phyloP scores from a whole-genome alignment of 2,329 filamentous ascomycete species.

The Penicillium sp. region DNA sequence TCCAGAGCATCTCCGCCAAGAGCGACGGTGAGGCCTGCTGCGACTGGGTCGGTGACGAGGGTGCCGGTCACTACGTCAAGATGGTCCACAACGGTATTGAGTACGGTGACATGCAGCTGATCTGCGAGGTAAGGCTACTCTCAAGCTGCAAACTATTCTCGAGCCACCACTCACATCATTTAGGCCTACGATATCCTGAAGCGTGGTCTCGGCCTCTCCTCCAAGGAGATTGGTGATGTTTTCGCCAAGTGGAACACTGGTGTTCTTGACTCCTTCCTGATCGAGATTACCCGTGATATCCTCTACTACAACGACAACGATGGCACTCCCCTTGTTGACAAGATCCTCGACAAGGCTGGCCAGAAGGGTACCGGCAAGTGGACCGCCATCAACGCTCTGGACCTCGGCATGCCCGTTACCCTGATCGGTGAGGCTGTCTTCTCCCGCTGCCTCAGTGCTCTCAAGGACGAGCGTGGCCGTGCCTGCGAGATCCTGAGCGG shows the following conservation, averaged over 20 bases:
- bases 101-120: conserved; percentile 99
- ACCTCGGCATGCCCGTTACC: conserved; percentile 97
- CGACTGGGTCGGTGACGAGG: conserved; percentile 99
- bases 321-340: conserved; percentile 86
- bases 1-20: conserved; percentile 97
- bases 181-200: conserved; percentile 99
- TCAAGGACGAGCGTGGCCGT: conserved; percentile 88
- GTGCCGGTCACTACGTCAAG: conserved; percentile 99
- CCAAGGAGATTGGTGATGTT: conserved; percentile 95
- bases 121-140: conserved; percentile 74
- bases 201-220: conserved; percentile 82
- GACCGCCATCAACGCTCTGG: conserved; percentile 98
- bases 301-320: conserved; percentile 98
- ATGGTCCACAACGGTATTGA: conserved; percentile 99
- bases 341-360: conserved; percentile 96
- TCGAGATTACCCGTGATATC: conserved; percentile 98
- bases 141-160: neutral
- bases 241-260: conserved; percentile 98
- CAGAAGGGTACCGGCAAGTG: conserved; percentile 99
- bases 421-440: conserved; percentile 97
- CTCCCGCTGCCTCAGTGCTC: conserved; percentile 84
- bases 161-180: neutral
- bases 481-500: conserved; percentile 77
- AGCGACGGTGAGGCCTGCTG: conserved; percentile 96
- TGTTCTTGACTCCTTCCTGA: conserved; percentile 97